phyloP scores from a whole-genome alignment of 805 yeast species.

The Barnettozyma wickerhamii region DNA sequence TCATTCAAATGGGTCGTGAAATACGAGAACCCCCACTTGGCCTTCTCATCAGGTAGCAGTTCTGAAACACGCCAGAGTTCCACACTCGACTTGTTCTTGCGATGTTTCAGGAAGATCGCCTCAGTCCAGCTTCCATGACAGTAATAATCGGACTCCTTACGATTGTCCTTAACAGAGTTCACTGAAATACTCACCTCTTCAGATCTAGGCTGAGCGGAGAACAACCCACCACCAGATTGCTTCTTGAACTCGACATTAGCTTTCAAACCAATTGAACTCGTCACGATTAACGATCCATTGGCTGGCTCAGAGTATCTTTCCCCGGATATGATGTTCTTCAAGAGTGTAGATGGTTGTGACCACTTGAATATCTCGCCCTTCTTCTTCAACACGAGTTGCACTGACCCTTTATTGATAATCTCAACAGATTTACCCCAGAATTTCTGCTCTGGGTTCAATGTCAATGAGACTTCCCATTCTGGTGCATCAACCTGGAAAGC shows the following conservation, averaged over 20 bases:
- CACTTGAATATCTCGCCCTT: conserved; percentile 72
- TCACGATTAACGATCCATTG: conserved; percentile 53
- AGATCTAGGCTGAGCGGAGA: conserved; percentile 69
- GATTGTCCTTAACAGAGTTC: conserved; percentile 14
- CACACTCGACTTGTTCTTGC: conserved; percentile 27
- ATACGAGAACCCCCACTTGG: conserved; percentile 80
- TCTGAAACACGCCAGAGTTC: conserved; percentile 69
- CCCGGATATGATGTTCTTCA: conserved; percentile 89
- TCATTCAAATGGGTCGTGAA: conserved; percentile 82
- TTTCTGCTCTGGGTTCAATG: conserved; percentile 76
- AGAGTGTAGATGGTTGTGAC: conserved; percentile 75
- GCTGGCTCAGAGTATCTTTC: conserved; percentile 91
- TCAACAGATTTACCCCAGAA: conserved; percentile 96
- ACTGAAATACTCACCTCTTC: conserved; percentile 53
- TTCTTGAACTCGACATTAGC: conserved; percentile 69
- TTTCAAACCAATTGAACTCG: conserved; percentile 61
- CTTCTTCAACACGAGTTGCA: conserved; percentile 49
- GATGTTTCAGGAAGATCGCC: conserved; percentile 38
- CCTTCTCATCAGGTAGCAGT: conserved; percentile 50
- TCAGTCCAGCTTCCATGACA: conserved; percentile 83
- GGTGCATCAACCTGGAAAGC: conserved; percentile 73
- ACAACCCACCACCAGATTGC: conserved; percentile 63
- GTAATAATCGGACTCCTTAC: conserved; percentile 14
- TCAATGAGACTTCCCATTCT: conserved; percentile 64
- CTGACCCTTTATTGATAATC: conserved; percentile 67